Evolutionary conservation across 495 filamentous ascomycete species (phyloP).

Genomic region (Neurospora sp.): DNA sequence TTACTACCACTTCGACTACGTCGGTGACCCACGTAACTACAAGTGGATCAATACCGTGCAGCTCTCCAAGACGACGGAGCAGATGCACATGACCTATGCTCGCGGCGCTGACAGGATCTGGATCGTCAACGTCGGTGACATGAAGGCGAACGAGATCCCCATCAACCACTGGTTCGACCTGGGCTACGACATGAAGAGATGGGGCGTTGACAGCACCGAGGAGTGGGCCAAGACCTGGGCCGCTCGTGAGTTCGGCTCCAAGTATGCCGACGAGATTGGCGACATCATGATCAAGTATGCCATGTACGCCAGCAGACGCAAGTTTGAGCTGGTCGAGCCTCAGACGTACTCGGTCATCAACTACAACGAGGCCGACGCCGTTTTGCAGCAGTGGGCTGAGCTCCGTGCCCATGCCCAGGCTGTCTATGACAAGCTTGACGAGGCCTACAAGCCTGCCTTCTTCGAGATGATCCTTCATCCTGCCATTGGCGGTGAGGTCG

Average conservation of each 20-base stretch:
- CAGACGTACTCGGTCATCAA: slow-evolving; percentile 55
- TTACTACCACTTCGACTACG: slow-evolving; percentile 71
- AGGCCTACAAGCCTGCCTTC: slow-evolving; percentile 43
- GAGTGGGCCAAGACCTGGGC: slow-evolving; percentile 50
- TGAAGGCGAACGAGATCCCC: slow-evolving; percentile 60
- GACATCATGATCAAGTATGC: slow-evolving; percentile 51
- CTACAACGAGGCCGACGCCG: slow-evolving; percentile 59
- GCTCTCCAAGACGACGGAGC: slow-evolving; percentile 53
- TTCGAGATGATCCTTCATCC: slow-evolving; percentile 66
- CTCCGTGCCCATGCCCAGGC: slow-evolving; percentile 43
- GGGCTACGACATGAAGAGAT: slow-evolving; percentile 51
- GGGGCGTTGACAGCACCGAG: slow-evolving; percentile 43
- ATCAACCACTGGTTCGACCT: slow-evolving; percentile 59
- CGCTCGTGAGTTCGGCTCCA: slow-evolving; percentile 47
- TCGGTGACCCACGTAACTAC: slow-evolving; percentile 52
- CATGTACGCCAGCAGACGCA: slow-evolving; percentile 52
- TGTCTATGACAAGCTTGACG: slow-evolving; percentile 44
- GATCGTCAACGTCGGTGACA: slow-evolving; percentile 69
- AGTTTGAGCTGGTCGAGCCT: slow-evolving; percentile 59
- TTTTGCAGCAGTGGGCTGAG: slow-evolving; percentile 54
- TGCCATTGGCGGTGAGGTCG: slow-evolving; percentile 48
- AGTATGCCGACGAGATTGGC: slow-evolving; percentile 39
- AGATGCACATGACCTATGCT: slow-evolving; percentile 52
- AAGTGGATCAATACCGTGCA: slow-evolving; percentile 69
- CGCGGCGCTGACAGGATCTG: slow-evolving; percentile 58